Base-by-base conservation (phyloP, 2,329 filamentous ascomycete genomes). In the Plectosphaerella sp. region DNA sequence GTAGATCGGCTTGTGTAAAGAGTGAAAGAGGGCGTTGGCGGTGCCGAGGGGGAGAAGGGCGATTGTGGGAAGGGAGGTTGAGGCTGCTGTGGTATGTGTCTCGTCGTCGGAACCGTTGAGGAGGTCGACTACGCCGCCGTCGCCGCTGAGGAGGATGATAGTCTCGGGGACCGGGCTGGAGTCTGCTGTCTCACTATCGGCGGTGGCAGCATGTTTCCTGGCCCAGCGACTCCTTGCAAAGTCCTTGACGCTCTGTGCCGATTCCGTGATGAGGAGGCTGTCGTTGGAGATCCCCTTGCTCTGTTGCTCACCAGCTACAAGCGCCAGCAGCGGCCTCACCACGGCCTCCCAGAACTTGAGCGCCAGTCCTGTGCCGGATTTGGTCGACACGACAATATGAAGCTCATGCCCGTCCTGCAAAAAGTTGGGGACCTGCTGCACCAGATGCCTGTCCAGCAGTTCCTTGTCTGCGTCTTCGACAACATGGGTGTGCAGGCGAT, bases 91-190 rank as follows among this genome's bases (percentile, higher is more conserved):
- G 20, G 35, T 14, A 9, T 35, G 47, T 7, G 35, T n/a, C 4
- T 35, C 14, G 10, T 37, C 36, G 20, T 37, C 22, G 14, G 47
- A 75, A 3, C 80, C 81, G 63, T 97, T 95, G 54, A 96, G 75
- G 1, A 94, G 74, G 60, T 97, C 93, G 16, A 91, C 80, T 2
- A 96, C 69, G 6, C 91, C 93, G 14, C 93, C 93, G 66, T 97
- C 93, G 7, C 93, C 93, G 47, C 88, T 93, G 5, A 97, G 76
- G 12, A 97, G 78, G 28, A 97, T 70, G 24, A 97, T 76, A 0
- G 85, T 84, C 62, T 86, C 49, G 25, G 57, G 49, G 49, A 51
- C n/a, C 52, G 39, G 22, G 33, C 36, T 14, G 1, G 35, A n/a
- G 3, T 41, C 16, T 9, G 47, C 59, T 5, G 69, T 57, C 1